phyloP scores from a whole-genome alignment of 176 grass and related monocot genomes.

The Guadua angustifolia region DNA sequence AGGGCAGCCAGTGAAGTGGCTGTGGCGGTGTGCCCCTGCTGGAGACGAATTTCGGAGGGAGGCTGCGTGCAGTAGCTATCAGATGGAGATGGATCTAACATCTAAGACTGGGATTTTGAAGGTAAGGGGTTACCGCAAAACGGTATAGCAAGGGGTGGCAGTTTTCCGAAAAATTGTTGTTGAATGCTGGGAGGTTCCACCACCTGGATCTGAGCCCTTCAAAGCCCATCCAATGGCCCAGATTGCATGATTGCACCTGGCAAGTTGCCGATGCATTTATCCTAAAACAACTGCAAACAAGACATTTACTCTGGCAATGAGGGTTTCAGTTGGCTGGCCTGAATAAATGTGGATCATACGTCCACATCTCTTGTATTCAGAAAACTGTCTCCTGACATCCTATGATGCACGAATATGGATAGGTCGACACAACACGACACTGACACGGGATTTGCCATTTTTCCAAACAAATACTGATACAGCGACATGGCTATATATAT shows the following conservation, averaged over 20 bases:
- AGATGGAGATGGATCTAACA: not conserved
- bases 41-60: constrained; percentile 1
- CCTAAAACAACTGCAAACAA: not conserved
- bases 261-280: not conserved
- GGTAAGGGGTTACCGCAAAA: not conserved
- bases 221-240: not conserved
- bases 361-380: constrained; percentile 19
- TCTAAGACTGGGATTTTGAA: not conserved
- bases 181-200: not conserved
- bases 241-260: not conserved
- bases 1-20: not conserved
- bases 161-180: not conserved
- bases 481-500: too few relatives aligned
- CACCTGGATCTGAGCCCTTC: not conserved
- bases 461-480: too few relatives aligned
- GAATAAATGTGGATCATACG: constrained; percentile 3
- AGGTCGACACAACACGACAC: too few relatives aligned
- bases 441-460: too few relatives aligned
- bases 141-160: not conserved
- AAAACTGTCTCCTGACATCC: constrained; percentile 16
- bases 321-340: not conserved
- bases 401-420: too few relatives aligned
- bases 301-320: not conserved
- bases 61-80: not conserved
- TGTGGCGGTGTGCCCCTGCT: not conserved